Evolutionary conservation across 23 red algal species (phyloP).

Genomic region (Agarophyton chilense): DNA sequence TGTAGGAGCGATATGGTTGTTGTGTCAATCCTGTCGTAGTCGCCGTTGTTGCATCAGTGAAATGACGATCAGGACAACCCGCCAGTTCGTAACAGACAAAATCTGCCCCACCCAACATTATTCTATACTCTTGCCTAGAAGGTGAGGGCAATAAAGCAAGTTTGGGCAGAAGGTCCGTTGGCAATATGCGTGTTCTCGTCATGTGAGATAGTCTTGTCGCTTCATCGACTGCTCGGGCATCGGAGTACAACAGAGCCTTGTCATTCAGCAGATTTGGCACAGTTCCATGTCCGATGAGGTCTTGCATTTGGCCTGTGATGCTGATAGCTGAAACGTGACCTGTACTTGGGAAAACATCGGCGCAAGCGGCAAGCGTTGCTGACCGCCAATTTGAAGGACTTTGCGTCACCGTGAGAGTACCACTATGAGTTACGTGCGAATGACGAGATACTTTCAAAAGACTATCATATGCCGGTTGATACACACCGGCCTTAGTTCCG

Average conservation of each 20-base stretch:
- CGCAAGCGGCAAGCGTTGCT: not conserved
- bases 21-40: conserved; percentile 49
- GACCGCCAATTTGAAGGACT: conserved; percentile 28
- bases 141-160: conserved; percentile 44
- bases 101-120: conserved; percentile 57
- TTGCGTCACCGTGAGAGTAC: conserved; percentile 12
- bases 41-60: conserved; percentile 57
- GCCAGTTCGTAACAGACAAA: conserved; percentile 34
- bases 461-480: not conserved
- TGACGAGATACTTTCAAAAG: conserved; percentile 21
- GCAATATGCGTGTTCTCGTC: not conserved
- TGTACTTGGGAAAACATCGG: not conserved
- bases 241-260: conserved; percentile 43
- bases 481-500: conserved; percentile 33
- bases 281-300: conserved; percentile 45
- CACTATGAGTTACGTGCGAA: conserved; percentile 5
- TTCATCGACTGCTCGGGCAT: conserved; percentile 37
- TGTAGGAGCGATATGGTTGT: conserved; percentile 37
- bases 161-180: conserved; percentile 52
- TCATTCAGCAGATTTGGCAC: conserved; percentile 23
- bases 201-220: conserved; percentile 10
- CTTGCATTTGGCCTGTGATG: conserved; percentile 67
- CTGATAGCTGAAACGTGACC: conserved; percentile 19
- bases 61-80: conserved; percentile 6
- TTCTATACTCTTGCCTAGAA: not conserved